Percentiles rank a stretch among this genome's conserved stretches.
These are phyloP conservation scores for Anthracocystis panici-leucophaei DNA, from an alignment of 1,284 basidiomycete species.

Conservation along the genomic window DNA sequence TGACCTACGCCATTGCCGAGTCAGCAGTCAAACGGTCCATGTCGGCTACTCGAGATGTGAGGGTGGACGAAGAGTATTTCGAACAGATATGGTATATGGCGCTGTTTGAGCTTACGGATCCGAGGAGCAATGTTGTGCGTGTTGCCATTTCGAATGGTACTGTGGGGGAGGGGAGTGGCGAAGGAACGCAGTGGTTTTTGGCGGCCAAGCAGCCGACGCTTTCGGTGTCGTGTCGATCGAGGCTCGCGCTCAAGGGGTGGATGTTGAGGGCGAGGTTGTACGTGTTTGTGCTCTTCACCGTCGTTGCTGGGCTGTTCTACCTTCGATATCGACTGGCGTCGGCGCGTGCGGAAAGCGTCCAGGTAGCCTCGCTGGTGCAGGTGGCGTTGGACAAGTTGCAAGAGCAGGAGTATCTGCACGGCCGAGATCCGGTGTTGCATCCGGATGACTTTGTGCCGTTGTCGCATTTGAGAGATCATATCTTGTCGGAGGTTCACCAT, in stretches of 20 bases:
- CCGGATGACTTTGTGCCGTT: slow-evolving; percentile 86
- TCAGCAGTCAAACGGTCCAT: slow-evolving; percentile 42
- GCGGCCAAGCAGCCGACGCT: slow-evolving; percentile 40
- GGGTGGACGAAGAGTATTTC: slow-evolving; percentile 54
- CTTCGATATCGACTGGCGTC: slow-evolving; percentile 29
- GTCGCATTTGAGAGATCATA: slow-evolving; percentile 87
- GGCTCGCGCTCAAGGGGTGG: slow-evolving; percentile 46
- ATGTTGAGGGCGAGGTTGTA: slow-evolving; percentile 39
- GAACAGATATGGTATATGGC: slow-evolving; percentile 63
- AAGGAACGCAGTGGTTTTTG: slow-evolving; percentile 24
- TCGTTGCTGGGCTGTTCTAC: slow-evolving; percentile 9
- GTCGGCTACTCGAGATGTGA: slow-evolving; percentile 29
- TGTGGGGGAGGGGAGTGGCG: slow-evolving; percentile 1
- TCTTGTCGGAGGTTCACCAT: slow-evolving; percentile 85
- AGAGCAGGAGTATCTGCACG: slow-evolving; percentile 79
- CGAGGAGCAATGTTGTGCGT: slow-evolving; percentile 39
- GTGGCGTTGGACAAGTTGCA: slow-evolving; percentile 52
- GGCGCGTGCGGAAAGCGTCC: slow-evolving; percentile 21
- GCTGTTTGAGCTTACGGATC: slow-evolving; percentile 54
- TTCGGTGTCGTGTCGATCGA: slow-evolving; percentile 39
- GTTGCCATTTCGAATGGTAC: slow-evolving; percentile 21
- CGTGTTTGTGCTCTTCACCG: slow-evolving; percentile 19
- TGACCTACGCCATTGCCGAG: slow-evolving; percentile 38
- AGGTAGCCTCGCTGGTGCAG: slow-evolving; percentile 45
- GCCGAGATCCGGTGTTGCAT: slow-evolving; percentile 82